These are phyloP conservation scores for Neurospora sp. DNA, from an alignment of 2,329 filamentous ascomycete genomes.

Conservation along the genomic window DNA sequence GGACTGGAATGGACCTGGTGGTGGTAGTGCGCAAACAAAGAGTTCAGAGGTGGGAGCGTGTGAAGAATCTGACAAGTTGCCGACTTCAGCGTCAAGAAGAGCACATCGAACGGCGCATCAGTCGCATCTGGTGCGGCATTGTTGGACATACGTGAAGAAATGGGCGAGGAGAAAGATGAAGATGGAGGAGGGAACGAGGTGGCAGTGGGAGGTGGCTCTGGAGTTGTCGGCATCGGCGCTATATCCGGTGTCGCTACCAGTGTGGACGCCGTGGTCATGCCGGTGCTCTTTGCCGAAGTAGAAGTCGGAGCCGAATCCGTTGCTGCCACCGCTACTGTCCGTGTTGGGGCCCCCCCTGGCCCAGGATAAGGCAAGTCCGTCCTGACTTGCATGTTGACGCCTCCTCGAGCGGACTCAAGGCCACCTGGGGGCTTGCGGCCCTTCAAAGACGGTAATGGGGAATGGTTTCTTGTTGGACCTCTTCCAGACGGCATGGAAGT, in stretches of 20 bases:
- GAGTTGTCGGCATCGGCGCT: background rate
- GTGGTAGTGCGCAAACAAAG: slow-evolving; percentile 56
- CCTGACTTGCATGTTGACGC: slow-evolving; percentile 16
- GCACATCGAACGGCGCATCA: slow-evolving; percentile 72
- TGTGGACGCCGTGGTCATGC: background rate
- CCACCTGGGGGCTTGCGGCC: background rate
- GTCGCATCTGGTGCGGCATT: slow-evolving; percentile 28
- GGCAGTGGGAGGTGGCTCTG: background rate
- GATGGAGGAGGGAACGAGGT: background rate
- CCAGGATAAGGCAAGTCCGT: slow-evolving; percentile 29
- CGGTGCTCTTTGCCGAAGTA: background rate
- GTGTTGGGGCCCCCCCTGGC: slow-evolving; percentile 21
- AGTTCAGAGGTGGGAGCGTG: slow-evolving; percentile 58
- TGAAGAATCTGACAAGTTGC: slow-evolving; percentile 64
- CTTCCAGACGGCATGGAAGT: background rate
- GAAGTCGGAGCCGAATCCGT: background rate
- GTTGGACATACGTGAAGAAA: background rate
- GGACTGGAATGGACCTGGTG: slow-evolving; percentile 45
- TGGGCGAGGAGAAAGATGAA: background rate
- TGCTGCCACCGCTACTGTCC: background rate
- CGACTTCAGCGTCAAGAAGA: slow-evolving; percentile 63
- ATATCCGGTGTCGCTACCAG: background rate
- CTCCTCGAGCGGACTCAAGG: background rate
- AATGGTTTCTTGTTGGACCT: background rate
- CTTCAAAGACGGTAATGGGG: background rate